phyloP scores from a whole-genome alignment of 2,329 filamentous ascomycete genomes.

The Verticillium nubilum region DNA sequence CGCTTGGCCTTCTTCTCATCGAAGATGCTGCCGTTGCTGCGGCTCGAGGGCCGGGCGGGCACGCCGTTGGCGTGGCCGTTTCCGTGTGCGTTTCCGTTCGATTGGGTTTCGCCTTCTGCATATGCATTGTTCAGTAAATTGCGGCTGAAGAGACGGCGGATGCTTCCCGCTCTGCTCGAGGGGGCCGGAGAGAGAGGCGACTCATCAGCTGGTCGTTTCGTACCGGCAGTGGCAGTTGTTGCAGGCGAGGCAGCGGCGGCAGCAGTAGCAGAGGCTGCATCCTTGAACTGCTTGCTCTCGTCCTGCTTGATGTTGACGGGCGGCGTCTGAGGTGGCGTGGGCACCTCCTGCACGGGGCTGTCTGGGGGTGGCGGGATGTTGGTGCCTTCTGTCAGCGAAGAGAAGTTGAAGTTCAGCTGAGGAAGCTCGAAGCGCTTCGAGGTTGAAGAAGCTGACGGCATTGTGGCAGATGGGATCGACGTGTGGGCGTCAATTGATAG shows the following conservation, averaged over 20 bases:
- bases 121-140: slow-evolving; percentile 49
- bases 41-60: slow-evolving; percentile 41
- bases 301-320: slow-evolving; percentile 18
- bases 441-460: slow-evolving; percentile 5
- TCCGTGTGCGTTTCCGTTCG: slow-evolving; percentile 26
- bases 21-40: slow-evolving; percentile 39
- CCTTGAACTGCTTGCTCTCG: slow-evolving; percentile 13
- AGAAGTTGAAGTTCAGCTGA: slow-evolving; percentile 52
- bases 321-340: slow-evolving; percentile 34
- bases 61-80: slow-evolving; percentile 23
- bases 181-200: slow-evolving; percentile 42
- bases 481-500: neutral
- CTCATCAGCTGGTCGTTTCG: slow-evolving; percentile 46
- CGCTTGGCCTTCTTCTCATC: slow-evolving; percentile 51
- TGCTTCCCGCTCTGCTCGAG: slow-evolving; percentile 48
- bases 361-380: slow-evolving; percentile 53
- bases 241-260: slow-evolving; percentile 1
- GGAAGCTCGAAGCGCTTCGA: slow-evolving; percentile 49
- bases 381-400: slow-evolving; percentile 55
- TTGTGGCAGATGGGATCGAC: neutral
- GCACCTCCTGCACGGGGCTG: slow-evolving; percentile 45
- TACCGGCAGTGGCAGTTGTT: slow-evolving; percentile 28
- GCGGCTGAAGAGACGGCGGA: slow-evolving; percentile 53
- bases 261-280: neutral
- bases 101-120: slow-evolving; percentile 41